Evolutionary conservation across 2,329 filamentous ascomycete genomes (phyloP).

Genomic region (Raffaelea albimanens): DNA sequence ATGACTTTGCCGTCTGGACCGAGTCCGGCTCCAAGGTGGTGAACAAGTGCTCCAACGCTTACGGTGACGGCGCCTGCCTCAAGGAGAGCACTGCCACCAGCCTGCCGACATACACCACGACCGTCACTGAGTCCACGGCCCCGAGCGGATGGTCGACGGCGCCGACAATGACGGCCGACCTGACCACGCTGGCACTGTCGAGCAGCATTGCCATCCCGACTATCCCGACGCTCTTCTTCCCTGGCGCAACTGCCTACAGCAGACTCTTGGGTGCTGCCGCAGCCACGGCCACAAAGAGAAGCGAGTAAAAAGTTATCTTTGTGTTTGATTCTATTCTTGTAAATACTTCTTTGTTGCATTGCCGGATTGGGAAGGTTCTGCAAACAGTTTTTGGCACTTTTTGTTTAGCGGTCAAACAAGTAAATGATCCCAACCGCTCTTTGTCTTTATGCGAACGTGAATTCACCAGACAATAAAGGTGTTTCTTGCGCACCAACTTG

Average conservation of each 20-base stretch:
- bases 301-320: neutral
- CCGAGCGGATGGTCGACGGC: constrained; percentile 1
- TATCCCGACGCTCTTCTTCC: constrained; percentile 14
- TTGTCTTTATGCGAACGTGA: neutral
- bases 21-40: constrained; percentile 10
- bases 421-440: neutral
- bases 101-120: neutral
- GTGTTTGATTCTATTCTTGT: no score
- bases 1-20: constrained; percentile 15
- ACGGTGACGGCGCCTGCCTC: constrained; percentile 3
- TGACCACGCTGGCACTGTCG: constrained; percentile 11
- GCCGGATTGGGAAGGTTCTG: neutral
- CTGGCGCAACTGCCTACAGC: constrained; percentile 12
- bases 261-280: constrained; percentile 6
- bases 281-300: neutral
- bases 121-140: neutral
- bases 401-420: no score
- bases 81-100: neutral
- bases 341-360: neutral
- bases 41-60: constrained; percentile 13
- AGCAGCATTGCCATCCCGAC: constrained; percentile 12
- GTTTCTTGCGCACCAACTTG: no score
- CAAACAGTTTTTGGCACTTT: no score
- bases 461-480: neutral
- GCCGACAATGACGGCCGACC: constrained; percentile 13